phyloP scores from a whole-genome alignment of 805 yeast genomes.

The Saturnispora dispora region DNA sequence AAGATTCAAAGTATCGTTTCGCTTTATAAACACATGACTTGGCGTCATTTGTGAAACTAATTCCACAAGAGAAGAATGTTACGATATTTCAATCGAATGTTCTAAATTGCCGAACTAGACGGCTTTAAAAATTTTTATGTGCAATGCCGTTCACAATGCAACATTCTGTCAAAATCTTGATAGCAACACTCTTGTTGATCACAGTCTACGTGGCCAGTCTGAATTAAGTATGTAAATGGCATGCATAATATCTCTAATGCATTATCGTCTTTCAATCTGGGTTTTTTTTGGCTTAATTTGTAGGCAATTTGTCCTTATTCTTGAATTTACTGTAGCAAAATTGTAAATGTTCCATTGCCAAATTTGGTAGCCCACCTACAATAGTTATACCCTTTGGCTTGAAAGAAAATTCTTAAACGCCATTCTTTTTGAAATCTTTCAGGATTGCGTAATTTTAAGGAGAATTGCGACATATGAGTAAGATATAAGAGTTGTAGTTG shows the following conservation, averaged over 20 bases:
- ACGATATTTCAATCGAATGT: neutral
- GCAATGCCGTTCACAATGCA: neutral
- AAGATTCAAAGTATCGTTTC: neutral
- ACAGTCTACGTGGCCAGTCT: too few relatives aligned
- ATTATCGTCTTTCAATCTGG: too few relatives aligned
- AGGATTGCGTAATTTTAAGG: neutral
- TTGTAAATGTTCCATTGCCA: neutral
- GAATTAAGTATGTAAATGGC: too few relatives aligned
- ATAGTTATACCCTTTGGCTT: neutral
- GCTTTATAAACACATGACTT: neutral
- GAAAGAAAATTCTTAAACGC: neutral
- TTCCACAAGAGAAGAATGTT: neutral
- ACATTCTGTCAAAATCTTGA: neutral
- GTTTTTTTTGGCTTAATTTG: neutral
- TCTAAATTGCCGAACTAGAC: neutral
- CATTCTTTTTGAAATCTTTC: neutral
- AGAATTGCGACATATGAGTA: neutral
- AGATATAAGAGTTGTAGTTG: neutral
- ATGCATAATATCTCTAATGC: too few relatives aligned
- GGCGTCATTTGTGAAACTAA: neutral
- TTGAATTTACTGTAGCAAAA: neutral
- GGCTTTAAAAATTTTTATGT: neutral
- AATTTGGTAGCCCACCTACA: neutral
- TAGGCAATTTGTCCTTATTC: neutral
- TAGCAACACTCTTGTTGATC: neutral